phyloP scores from a whole-genome alignment of 768 basidiomycete species.

The Mycena indigotica region DNA sequence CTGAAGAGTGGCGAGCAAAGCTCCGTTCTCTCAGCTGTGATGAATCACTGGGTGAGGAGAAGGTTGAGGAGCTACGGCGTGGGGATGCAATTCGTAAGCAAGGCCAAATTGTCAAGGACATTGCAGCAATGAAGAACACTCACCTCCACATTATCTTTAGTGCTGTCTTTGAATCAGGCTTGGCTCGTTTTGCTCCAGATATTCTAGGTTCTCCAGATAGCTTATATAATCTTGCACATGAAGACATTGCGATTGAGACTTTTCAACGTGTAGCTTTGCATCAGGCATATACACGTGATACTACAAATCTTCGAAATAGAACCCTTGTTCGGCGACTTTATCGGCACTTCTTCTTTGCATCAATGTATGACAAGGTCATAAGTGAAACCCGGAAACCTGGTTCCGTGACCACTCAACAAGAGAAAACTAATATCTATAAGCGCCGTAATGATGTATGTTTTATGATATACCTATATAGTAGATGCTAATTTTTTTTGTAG shows the following conservation, averaged over 20 bases:
- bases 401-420: neutral
- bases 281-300: neutral
- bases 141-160: neutral
- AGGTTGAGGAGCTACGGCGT: neutral
- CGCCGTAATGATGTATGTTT: neutral
- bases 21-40: neutral
- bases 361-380: neutral
- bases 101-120: neutral
- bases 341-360: neutral
- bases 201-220: neutral
- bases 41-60: neutral
- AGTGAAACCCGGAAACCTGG: neutral
- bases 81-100: neutral
- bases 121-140: neutral
- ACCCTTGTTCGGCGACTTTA: neutral
- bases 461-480: neutral
- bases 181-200: neutral
- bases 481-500: neutral
- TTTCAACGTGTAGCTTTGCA: neutral
- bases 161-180: neutral
- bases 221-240: neutral
- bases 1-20: neutral
- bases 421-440: neutral
- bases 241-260: neutral
- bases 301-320: neutral